Conservation (phyloP, 352 stramenopile genomes). For the Nothophytophthora sp. region DNA sequence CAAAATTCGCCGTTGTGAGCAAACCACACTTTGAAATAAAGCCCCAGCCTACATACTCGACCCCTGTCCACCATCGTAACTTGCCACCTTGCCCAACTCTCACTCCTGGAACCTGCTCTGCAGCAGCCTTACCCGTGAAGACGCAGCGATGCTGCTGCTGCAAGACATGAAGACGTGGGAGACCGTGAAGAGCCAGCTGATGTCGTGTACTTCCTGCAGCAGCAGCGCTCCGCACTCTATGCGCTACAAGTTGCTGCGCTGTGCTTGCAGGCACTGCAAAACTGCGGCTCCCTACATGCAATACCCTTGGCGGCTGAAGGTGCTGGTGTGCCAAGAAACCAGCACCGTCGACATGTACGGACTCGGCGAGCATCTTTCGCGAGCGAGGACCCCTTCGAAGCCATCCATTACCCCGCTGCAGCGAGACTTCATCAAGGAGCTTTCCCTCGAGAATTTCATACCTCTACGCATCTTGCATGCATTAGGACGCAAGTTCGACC, state of each 20-base stretch:
- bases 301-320: not conserved
- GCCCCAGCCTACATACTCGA: not conserved
- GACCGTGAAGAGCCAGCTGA: constrained; percentile 3
- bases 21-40: too few relatives aligned
- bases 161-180: constrained; percentile 1
- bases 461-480: too few relatives aligned
- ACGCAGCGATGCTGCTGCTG: constrained; percentile 2
- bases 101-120: constrained; percentile 6
- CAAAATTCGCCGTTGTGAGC: too few relatives aligned
- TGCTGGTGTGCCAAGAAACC: constrained; percentile 2
- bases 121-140: constrained; percentile 2
- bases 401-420: not conserved
- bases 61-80: not conserved
- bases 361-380: not conserved
- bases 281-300: not conserved
- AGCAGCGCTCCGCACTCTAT: constrained; percentile 1
- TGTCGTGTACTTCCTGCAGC: not conserved
- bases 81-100: constrained; percentile 1
- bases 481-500: too few relatives aligned
- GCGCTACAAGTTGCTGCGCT: constrained; percentile 1
- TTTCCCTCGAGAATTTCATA: not conserved
- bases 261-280: not conserved
- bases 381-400: not conserved
- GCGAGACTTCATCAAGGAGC: not conserved
- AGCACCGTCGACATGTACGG: not conserved